Evolutionary conservation across 805 yeast genomes (phyloP).

Genomic region (Hanseniaspora occidentalis): DNA sequence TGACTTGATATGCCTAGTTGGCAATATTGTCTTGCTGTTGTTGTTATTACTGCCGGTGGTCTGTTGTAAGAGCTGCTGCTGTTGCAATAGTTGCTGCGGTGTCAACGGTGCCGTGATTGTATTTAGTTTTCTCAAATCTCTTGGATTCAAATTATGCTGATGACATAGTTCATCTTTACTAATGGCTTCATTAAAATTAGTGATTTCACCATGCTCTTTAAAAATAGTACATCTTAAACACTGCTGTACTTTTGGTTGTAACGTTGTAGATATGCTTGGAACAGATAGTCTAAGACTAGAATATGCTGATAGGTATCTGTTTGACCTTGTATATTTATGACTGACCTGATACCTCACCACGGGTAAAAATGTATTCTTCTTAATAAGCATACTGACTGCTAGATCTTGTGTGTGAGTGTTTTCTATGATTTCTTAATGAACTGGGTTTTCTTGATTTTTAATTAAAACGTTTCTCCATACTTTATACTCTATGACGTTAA

Average conservation of each 20-base stretch:
- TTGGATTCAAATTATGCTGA: constrained; percentile 3
- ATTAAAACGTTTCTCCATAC: background rate
- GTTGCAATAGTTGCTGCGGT: too few relatives aligned
- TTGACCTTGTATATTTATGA: too few relatives aligned
- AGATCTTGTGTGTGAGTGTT: constrained; percentile 1
- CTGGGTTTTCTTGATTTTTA: background rate
- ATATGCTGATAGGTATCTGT: too few relatives aligned
- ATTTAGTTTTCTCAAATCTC: constrained; percentile 7
- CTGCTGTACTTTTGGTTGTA: background rate
- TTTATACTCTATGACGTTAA: background rate
- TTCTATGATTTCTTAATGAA: background rate
- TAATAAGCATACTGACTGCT: too few relatives aligned
- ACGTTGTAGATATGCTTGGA: background rate
- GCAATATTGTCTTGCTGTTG: too few relatives aligned
- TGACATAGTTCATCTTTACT: constrained; percentile 5
- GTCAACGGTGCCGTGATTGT: constrained; percentile 2
- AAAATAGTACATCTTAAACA: constrained; percentile 6
- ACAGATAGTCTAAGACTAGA: too few relatives aligned
- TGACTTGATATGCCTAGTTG: too few relatives aligned
- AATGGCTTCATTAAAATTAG: constrained; percentile 4
- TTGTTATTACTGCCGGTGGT: too few relatives aligned
- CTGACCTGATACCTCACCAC: too few relatives aligned
- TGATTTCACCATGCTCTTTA: constrained; percentile 4
- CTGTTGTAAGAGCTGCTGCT: background rate
- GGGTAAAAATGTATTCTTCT: too few relatives aligned